Evolutionary conservation across 2,329 filamentous ascomycete genomes (phyloP), one percentile per base, ranked within the genome.

Genomic region (Hymenoscyphus salicellus): DNA sequence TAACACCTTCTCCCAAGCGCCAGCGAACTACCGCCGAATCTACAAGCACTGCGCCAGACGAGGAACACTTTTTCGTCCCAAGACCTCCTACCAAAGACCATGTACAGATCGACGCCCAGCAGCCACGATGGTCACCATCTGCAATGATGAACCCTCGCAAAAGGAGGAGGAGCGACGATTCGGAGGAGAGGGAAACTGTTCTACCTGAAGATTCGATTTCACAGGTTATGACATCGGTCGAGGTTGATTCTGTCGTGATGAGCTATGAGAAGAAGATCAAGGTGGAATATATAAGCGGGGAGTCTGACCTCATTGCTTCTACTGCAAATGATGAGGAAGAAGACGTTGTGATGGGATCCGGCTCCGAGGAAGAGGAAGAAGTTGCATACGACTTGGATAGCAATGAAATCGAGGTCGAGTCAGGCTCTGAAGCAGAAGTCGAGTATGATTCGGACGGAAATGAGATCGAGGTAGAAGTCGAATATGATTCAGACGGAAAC

Each of bases 1-100:
- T 76, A 52, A 73, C 74, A 14, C 74, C 74, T 46, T 74, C 74
- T 16, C 74, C 74, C 36, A 75, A 75, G 56, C 74, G 74, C 56
- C 75, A 69, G 43, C 73, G 73, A 26, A 76, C 74, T 20, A 57
- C 69, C 28, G 72, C 69, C 62, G 61, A 58, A 20, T 68, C 68
- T n/a, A 65, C 70, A 11, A 57, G 56, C 4, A 61, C 56, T 17
- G 55, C 56, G 6, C 62, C 52, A 49, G 57, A 61, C 14, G 55
- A 56, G 26, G 67, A 70, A 20, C 64, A 63, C 46, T 58, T 49
- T 7, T 72, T 68, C 33, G 16, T 65, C 16, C 36, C 56, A 69
- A 16, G 71, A 72, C 36, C 68, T 68, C 58, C 65, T 61, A 62
- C 49, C 62, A 55, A 64, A 55, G 23, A 71, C 68, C 60, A 57